Conservation (phyloP, 176 grass and related monocot genomes). For the Cocos nucifera region DNA sequence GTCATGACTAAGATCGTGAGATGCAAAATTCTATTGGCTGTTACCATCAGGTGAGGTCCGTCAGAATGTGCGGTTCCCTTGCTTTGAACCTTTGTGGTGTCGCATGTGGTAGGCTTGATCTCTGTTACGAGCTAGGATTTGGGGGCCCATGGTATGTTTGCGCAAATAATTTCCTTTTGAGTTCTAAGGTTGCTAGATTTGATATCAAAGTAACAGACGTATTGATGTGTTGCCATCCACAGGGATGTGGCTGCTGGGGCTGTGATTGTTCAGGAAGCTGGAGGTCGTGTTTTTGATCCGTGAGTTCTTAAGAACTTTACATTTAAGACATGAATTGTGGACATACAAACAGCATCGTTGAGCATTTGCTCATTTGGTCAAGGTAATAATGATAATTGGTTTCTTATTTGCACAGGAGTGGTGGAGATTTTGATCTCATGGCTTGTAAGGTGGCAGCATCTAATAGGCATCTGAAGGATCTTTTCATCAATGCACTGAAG, state of each 20-base stretch:
- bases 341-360: neutral
- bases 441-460: slow-evolving; percentile 62
- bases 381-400: neutral
- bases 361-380: neutral
- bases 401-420: slow-evolving; percentile 34
- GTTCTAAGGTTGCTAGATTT: neutral
- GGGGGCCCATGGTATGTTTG: slow-evolving; percentile 72
- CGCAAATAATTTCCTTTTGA: too few species aligned
- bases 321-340: neutral
- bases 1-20: too few species aligned
- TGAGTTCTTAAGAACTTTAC: slow-evolving; percentile 24
- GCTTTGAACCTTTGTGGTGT: slow-evolving; percentile 87
- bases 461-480: slow-evolving; percentile 65
- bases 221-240: slow-evolving; percentile 9
- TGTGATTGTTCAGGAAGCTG: slow-evolving; percentile 88
- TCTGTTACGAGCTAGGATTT: slow-evolving; percentile 95
- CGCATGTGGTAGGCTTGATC: slow-evolving; percentile 90
- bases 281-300: slow-evolving; percentile 85
- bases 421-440: slow-evolving; percentile 71
- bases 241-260: slow-evolving; percentile 95
- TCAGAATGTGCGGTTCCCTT: slow-evolving; percentile 90
- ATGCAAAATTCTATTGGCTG: too few species aligned
- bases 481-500: slow-evolving; percentile 38
- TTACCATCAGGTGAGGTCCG: slow-evolving; percentile 69
- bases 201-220: neutral